A percentile compares a stretch with the other conserved stretches of the same genome.
Conservation (phyloP, 2,329 filamentous ascomycete genomes). For the Boeremia lycopersici region DNA sequence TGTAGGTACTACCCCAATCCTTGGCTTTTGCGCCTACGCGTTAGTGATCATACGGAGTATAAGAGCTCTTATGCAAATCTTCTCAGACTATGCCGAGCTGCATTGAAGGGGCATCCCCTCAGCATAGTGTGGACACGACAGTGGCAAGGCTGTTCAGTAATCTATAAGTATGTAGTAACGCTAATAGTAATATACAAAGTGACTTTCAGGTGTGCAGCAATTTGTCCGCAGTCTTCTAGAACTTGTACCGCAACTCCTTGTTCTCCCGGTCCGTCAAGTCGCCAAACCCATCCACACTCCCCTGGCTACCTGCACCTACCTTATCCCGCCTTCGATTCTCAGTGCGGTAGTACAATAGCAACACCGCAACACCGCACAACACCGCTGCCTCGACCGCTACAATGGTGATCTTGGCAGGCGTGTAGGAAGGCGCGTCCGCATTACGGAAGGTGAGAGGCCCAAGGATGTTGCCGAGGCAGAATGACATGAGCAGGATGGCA, state of each 20-base stretch:
- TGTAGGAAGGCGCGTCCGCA: slow-evolving; percentile 43
- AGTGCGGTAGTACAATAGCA: slow-evolving; percentile 34
- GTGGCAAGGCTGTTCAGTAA: too few relatives aligned
- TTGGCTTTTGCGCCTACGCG: too few relatives aligned
- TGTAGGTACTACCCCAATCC: too few relatives aligned
- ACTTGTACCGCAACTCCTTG: slow-evolving; percentile 25
- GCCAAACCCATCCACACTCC: slow-evolving; percentile 40
- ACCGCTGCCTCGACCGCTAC: slow-evolving; percentile 39
- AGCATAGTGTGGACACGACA: too few relatives aligned
- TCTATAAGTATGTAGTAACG: too few relatives aligned
- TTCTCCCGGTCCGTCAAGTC: slow-evolving; percentile 48
- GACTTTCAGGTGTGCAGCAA: too few relatives aligned
- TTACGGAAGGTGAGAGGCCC: slow-evolving; percentile 51
- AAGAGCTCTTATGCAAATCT: too few relatives aligned
- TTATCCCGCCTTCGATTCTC: slow-evolving; percentile 43
- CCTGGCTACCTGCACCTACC: slow-evolving; percentile 10
- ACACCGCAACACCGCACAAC: slow-evolving; percentile 44
- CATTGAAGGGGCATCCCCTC: too few relatives aligned
- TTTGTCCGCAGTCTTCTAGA: not conserved
- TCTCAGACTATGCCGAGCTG: too few relatives aligned
- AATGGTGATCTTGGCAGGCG: slow-evolving; percentile 54
- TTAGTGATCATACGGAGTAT: too few relatives aligned
- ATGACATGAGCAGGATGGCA: slow-evolving; percentile 50
- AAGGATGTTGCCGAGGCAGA: slow-evolving; percentile 50
- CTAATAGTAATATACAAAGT: too few relatives aligned